Percentiles rank a stretch among this genome's conserved stretches.
Conservation (phyloP, 805 yeast species). For the Groenewaldozyma salmanticensis region DNA sequence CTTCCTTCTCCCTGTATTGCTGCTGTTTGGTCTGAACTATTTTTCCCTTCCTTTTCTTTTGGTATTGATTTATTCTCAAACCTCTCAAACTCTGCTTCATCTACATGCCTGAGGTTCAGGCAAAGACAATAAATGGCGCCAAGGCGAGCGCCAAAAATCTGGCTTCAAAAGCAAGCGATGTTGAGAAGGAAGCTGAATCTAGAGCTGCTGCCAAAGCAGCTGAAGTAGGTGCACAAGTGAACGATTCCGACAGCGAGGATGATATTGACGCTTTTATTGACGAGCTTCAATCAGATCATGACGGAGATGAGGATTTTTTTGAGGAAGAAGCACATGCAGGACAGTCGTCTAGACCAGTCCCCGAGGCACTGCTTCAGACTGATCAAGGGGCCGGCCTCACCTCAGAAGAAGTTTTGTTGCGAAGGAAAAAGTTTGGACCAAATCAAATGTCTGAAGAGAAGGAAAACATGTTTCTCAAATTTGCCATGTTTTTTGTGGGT, state of each 20-base stretch:
- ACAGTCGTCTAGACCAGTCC: constrained; percentile 63
- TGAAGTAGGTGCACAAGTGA: too few relatives aligned
- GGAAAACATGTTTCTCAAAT: constrained; percentile 71
- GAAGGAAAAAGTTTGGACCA: constrained; percentile 85
- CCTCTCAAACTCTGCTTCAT: too few relatives aligned
- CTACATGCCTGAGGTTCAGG: too few relatives aligned
- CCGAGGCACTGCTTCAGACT: constrained; percentile 78
- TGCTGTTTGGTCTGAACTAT: too few relatives aligned
- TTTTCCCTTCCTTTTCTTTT: too few relatives aligned
- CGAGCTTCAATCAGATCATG: constrained; percentile 62
- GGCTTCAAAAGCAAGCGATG: too few relatives aligned
- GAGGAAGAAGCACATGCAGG: constrained; percentile 35
- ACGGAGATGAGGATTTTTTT: constrained; percentile 35
- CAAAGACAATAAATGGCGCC: too few relatives aligned
- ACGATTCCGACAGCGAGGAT: constrained; percentile 54
- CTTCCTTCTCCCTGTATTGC: too few relatives aligned
- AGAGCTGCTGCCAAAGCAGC: too few relatives aligned
- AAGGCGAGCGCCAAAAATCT: too few relatives aligned
- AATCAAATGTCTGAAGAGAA: constrained; percentile 87
- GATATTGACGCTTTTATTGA: constrained; percentile 48
- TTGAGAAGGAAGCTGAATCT: too few relatives aligned
- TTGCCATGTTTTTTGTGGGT: constrained; percentile 82
- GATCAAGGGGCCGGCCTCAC: constrained; percentile 70
- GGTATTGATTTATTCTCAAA: too few relatives aligned
- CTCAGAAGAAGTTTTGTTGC: constrained; percentile 64